Evolutionary conservation across 78 protist genomes (phyloP).

Genomic region (Dictyostelium brefeldianum): DNA sequence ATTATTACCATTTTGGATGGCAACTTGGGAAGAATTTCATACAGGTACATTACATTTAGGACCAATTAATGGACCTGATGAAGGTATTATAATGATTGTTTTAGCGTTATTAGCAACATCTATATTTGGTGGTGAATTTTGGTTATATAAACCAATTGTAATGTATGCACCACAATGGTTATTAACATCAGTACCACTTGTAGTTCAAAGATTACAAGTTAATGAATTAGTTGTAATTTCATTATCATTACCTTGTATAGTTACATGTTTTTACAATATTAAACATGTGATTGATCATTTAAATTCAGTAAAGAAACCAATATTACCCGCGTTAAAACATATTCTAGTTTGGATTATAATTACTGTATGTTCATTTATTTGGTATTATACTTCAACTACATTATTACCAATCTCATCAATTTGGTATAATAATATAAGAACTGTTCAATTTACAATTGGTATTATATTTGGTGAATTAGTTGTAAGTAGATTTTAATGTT

Average conservation of each 20-base stretch:
- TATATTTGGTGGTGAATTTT: conserved; percentile 28
- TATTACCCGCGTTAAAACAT: conserved; percentile 54
- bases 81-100: conserved; percentile 67
- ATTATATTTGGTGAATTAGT: conserved; percentile 72
- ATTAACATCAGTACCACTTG: conserved; percentile 2
- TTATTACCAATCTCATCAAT: conserved; percentile 25
- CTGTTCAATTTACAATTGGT: conserved; percentile 55
- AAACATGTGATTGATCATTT: conserved; percentile 26
- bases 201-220: background rate
- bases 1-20: conserved; percentile 80
- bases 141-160: conserved; percentile 37
- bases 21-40: conserved; percentile 82
- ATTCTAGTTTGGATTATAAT: conserved; percentile 59
- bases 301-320: conserved; percentile 17
- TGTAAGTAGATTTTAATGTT: conserved; percentile 30
- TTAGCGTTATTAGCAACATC: conserved; percentile 28
- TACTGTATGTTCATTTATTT: conserved; percentile 33
- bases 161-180: background rate
- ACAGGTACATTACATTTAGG: conserved; percentile 80
- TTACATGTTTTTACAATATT: conserved; percentile 14
- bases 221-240: conserved; percentile 17
- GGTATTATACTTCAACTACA: conserved; percentile 66
- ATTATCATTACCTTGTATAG: conserved; percentile 30
- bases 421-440: conserved; percentile 56
- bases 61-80: conserved; percentile 74